Base-by-base conservation (phyloP, 352 stramenopile species). In the Pythium volutum region DNA sequence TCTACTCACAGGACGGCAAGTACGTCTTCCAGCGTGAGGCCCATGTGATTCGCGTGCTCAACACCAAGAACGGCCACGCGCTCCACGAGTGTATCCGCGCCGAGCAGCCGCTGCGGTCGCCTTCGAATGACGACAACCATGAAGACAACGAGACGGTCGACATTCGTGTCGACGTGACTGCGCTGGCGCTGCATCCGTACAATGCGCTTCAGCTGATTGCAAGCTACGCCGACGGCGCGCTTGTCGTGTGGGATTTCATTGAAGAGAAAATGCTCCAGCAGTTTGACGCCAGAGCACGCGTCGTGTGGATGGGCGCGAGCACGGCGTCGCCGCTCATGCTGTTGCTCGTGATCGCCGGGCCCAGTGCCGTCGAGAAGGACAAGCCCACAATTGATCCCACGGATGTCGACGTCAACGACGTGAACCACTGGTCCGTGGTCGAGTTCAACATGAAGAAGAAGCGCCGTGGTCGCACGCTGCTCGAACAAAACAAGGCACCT, bases 361-460 rank as follows among this genome's bases (percentile, higher is more conserved):
- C 33, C 25, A 55, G 59, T 8, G 61, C 27, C 14, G 34, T 55
- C 7, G 55, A 63, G 18, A 50, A 69, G 14, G 53, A 53, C 49
- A 27, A 26, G 16, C 4, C 29, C 27, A 45, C 49, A 3, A 31
- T 1, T 16, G 29, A 20, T 41, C 23, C 47, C 18, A 41, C 26
- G 10, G 31, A 36, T 8, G 8, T 11, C 10, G 31, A 4, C 10
- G 31, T 11, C 1, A 36, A 11, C 31, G 31, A 36, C 20, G 49
- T 58, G 18, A 74, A 50, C 33, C 65, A 72, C 33, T 94, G 82
- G 84, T 66, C 69, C 9, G 52, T 94, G 5, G 48, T 87, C 34
- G 77, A 88, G 62, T 93, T 88, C 63, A 89, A 81, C 56, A 71
- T 91, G 57, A 87, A 87, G 66, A 87, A 80, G 52, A 88, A 87